A percentile compares a stretch with the other conserved stretches of the same genome.
Evolutionary conservation across 305 asterid species (phyloP).

Genomic region (Ilex paraguariensis): DNA sequence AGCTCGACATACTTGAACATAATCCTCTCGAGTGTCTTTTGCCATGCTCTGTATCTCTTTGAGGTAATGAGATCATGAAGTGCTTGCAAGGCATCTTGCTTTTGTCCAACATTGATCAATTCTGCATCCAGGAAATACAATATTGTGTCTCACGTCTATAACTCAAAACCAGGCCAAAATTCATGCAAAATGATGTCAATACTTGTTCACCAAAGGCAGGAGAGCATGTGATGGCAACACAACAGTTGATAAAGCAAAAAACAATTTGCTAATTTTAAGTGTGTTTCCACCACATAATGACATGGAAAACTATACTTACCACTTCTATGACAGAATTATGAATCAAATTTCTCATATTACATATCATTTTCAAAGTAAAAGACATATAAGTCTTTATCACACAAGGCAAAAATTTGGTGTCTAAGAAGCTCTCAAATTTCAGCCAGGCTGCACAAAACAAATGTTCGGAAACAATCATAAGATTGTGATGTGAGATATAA

Average conservation of each 20-base stretch:
- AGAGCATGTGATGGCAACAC: neutral
- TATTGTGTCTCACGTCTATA: neutral
- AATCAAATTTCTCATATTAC: too few species aligned
- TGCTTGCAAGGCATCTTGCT: constrained; percentile 94
- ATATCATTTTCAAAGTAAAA: too few species aligned
- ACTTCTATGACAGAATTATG: too few species aligned
- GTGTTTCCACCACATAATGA: neutral
- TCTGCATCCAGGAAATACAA: constrained; percentile 41
- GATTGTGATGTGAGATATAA: neutral
- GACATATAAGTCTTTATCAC: too few species aligned
- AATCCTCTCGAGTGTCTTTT: constrained; percentile 79
- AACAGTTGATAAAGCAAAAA: neutral
- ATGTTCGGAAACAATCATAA: too few species aligned
- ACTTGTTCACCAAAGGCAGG: neutral
- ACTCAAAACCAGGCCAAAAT: neutral
- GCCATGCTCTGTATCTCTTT: constrained; percentile 96
- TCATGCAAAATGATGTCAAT: neutral
- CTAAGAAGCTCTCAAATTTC: too few species aligned
- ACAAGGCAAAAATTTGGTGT: too few species aligned
- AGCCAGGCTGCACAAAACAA: too few species aligned
- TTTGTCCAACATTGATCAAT: constrained; percentile 88
- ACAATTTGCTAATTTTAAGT: neutral
- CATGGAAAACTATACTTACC: neutral
- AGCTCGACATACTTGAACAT: constrained; percentile 92
- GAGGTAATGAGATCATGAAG: constrained; percentile 93